Evolutionary conservation across 2,329 filamentous ascomycete species (phyloP).

Genomic region (Aureobasidium sp.): DNA sequence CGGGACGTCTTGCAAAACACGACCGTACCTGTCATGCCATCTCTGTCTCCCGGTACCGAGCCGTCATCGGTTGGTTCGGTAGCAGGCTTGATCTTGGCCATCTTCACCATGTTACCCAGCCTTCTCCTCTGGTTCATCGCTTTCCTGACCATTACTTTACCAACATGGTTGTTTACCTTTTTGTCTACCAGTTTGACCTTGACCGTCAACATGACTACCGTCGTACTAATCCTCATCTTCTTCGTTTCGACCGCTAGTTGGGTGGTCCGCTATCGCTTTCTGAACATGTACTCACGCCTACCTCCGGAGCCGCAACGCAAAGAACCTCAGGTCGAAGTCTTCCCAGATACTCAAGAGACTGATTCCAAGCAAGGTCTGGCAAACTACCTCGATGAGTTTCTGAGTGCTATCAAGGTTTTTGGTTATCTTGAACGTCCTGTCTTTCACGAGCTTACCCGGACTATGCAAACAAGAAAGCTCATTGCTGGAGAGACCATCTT

Average conservation of each 20-base stretch:
- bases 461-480: constrained; percentile 95
- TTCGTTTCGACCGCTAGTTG: constrained; percentile 81
- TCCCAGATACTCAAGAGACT: constrained; percentile 84
- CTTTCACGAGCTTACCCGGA: constrained; percentile 93
- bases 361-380: constrained; percentile 82
- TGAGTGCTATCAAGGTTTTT: constrained; percentile 98
- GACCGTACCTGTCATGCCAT: not conserved
- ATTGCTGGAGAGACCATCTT: constrained; percentile 93
- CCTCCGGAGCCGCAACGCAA: constrained; percentile 93
- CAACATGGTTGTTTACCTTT: constrained; percentile 78
- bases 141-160: constrained; percentile 79
- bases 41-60: not conserved
- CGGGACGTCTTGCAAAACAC: not conserved
- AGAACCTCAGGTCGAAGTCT: constrained; percentile 89
- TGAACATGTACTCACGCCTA: constrained; percentile 93
- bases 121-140: constrained; percentile 70
- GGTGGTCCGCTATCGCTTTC: constrained; percentile 88
- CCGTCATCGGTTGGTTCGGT: not conserved
- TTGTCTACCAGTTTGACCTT: constrained; percentile 92
- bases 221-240: constrained; percentile 71
- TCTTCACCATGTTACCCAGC: constrained; percentile 43
- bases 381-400: constrained; percentile 96
- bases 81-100: constrained; percentile 22
- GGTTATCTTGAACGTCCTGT: constrained; percentile 93
- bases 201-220: constrained; percentile 95